A percentile compares a stretch with the other conserved stretches of the same genome.
These are phyloP conservation scores for Colletotrichum sp. DNA, from an alignment of 2,329 filamentous ascomycete genomes.

Conservation along the genomic window DNA sequence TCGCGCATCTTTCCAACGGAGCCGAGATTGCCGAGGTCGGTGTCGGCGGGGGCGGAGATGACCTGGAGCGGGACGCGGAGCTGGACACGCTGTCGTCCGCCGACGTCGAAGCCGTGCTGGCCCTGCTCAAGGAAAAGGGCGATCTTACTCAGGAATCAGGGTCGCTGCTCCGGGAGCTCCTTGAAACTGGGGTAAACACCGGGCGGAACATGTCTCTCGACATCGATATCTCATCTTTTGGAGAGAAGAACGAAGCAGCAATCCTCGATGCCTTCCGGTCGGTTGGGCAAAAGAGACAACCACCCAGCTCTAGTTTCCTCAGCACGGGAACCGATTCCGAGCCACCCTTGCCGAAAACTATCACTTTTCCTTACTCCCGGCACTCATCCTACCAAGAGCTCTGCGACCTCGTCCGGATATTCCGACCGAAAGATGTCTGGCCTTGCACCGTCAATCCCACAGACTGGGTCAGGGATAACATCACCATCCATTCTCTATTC, in stretches of 20 bases:
- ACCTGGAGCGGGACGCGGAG: conserved; percentile 72
- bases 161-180: conserved; percentile 3
- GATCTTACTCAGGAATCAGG: conserved; percentile 26
- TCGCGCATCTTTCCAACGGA: conserved; percentile 67
- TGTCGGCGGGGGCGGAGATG: conserved; percentile 79
- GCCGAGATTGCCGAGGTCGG: conserved; percentile 74
- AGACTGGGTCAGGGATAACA: conserved; percentile 63
- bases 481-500: conserved; percentile 74
- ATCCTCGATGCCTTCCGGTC: conserved; percentile 28
- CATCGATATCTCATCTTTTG: conserved; percentile 30
- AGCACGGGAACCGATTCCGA: neutral
- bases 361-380: conserved; percentile 82
- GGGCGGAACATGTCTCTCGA: conserved; percentile 39
- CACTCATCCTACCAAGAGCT: conserved; percentile 88
- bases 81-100: conserved; percentile 63
- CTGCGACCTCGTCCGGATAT: conserved; percentile 69
- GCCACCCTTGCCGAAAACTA: conserved; percentile 40
- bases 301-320: neutral
- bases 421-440: conserved; percentile 78
- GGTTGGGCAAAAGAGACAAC: conserved; percentile 26
- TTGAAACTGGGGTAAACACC: conserved; percentile 20
- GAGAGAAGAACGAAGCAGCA: conserved; percentile 32
- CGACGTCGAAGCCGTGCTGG: conserved; percentile 55
- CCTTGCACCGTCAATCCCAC: conserved; percentile 76
- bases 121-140: conserved; percentile 29